phyloP scores from a whole-genome alignment of 306 rosid genomes.

The Senna tora region DNA sequence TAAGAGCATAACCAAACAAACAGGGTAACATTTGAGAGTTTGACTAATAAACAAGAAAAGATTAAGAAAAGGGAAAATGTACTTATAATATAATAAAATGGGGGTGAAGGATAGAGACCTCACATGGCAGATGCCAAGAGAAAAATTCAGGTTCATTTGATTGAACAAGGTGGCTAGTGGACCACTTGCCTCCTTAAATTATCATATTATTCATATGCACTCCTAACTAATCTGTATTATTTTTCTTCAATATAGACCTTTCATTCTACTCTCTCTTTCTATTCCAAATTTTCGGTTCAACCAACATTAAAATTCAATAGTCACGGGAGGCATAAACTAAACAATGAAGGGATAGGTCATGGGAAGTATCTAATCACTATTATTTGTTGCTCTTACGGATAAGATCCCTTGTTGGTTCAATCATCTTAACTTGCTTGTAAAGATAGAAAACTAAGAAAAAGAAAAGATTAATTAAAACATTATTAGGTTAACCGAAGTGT shows the following conservation, averaged over 20 bases:
- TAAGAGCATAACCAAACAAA: not conserved
- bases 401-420: slow-evolving; percentile 49
- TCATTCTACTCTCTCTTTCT: not conserved
- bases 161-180: not conserved
- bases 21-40: not conserved
- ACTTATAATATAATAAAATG: not conserved
- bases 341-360: slow-evolving; percentile 38
- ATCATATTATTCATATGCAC: not conserved
- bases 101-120: not conserved
- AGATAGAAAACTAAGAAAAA: slow-evolving; percentile 28
- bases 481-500: slow-evolving; percentile 46
- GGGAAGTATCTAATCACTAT: slow-evolving; percentile 35
- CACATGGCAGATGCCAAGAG: slow-evolving; percentile 6
- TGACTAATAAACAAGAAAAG: slow-evolving; percentile 8
- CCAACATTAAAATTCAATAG: slow-evolving; percentile 27
- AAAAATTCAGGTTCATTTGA: not conserved
- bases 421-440: slow-evolving; percentile 56
- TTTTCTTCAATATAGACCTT: not conserved
- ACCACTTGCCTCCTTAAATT: slow-evolving; percentile 4
- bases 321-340: slow-evolving; percentile 38
- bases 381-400: slow-evolving; percentile 40
- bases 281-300: slow-evolving; percentile 13
- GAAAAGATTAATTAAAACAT: slow-evolving; percentile 15
- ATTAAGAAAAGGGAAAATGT: not conserved
- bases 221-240: not conserved